Base-by-base conservation (phyloP, 169 alveolate species). In the Sarcocystis neurona region DNA sequence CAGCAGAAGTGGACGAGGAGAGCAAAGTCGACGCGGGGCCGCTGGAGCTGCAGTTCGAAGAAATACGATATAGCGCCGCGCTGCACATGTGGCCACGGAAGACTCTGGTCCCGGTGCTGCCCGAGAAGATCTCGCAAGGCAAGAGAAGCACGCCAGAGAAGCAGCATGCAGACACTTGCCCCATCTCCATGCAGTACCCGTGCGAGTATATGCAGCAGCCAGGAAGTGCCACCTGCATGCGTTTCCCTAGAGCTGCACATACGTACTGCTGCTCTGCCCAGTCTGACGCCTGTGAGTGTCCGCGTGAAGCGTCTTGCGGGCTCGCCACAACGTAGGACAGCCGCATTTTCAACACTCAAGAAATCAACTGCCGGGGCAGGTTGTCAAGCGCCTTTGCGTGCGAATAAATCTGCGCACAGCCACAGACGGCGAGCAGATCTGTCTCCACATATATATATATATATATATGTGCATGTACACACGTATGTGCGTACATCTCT, bases 31-130 rank as follows among this genome's bases (percentile, higher is more conserved):
- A 60, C 78, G 20, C 37, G 70, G 20, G 78, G 63, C 18, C 56
- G 72, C 47, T 72, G 30, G 82, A 72, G 46, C 53, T 72, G 5
- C 82, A 72, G 46, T 72, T 72, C 46, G 82, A 72, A 53, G 82
- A 72, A 32, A 72, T 72, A 39, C 47, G 56, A 18, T 72, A 72
- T 32, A 72, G 56, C 12, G 82, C 82, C 30, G 82, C 82, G 58
- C 34, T 39, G 41, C 10, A 39, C 15, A 72, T 72, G 82, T 72
- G 82, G 82, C 82, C 82, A 6, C 15, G 12, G 34, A 37, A 10
- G n/a, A n/a, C n/a, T n/a, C n/a, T n/a, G n/a, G 5, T 37, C 37
- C 12, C 56, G 15, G 37, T 41, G 43, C 82, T 72, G 3, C 82
- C 82, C 46, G 82, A 72, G 32, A 72, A 27, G 56, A 48, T 72